Evolutionary conservation across 768 basidiomycete species (phyloP).

Genomic region (Boletus coccyginus): DNA sequence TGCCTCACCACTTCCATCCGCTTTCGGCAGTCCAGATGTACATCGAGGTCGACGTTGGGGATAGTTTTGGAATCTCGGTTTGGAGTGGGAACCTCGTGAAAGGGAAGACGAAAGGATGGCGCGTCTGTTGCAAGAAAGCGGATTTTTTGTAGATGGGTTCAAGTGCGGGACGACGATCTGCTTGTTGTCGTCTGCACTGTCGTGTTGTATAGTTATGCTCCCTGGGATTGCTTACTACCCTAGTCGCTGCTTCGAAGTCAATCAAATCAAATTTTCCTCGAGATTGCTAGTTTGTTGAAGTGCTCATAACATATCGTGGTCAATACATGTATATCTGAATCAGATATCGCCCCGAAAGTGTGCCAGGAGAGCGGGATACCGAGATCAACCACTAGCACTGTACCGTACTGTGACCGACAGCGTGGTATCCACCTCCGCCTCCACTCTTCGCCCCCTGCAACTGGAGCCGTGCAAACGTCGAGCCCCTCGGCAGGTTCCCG

Average conservation of each 20-base stretch:
- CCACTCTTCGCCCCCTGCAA: constrained; percentile 6
- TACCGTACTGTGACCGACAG: not conserved
- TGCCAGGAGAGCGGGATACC: no score
- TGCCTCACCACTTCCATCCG: constrained; percentile 79
- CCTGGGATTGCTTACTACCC: no score
- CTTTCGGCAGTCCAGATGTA: constrained; percentile 68
- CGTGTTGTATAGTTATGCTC: no score
- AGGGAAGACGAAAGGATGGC: no score
- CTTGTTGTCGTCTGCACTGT: no score
- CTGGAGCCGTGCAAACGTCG: constrained; percentile 9
- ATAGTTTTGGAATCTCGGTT: constrained; percentile 82
- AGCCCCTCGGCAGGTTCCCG: constrained; percentile 11
- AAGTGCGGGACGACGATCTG: not conserved
- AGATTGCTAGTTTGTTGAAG: constrained; percentile 44
- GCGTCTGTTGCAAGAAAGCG: no score
- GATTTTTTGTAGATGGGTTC: constrained; percentile 57
- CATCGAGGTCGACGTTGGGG: constrained; percentile 70
- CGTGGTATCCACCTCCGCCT: constrained; percentile 2
- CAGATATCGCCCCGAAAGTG: no score
- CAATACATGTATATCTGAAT: no score
- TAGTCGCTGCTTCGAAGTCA: no score
- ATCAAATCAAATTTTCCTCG: constrained; percentile 47
- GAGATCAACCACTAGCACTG: not conserved
- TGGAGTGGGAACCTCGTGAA: no score
- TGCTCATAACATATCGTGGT: no score